Base-by-base conservation (phyloP, 1,139 yeast genomes). In the Suhomyces bolitotheri region DNA sequence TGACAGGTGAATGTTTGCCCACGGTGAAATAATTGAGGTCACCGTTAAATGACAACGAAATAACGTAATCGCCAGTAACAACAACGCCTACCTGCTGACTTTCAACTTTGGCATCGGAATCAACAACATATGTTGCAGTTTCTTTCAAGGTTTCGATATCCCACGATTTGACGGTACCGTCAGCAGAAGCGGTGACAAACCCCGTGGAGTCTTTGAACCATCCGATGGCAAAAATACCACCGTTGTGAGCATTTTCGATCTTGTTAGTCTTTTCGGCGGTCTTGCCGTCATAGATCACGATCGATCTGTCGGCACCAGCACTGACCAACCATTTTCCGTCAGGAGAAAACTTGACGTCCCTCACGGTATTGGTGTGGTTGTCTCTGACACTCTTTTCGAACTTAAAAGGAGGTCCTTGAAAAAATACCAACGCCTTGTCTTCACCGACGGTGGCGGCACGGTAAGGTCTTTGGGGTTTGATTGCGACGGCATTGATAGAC, bases 361-460 rank as follows among this genome's bases (percentile, higher is more conserved):
- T 74, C 16, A 87, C 79, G 47, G 88, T 82, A 53, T 86, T 88
- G 15, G 80, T 68, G 55, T 89, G 96, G 51, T 81, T 71, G 7
- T 81, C 85, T 48, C 94, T 73, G 35, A 80, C 76, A 51, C 92
- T 80, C 34, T 77, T 73, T 37, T 78, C 73, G 52, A 92, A 92
- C 54, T 86, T 86, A 70, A 89, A 92, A 0, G 98, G 98, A 2
- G 97, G 96, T 0, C 98, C 97, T 36, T 81, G 80, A 57, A 76
- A 82, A 56, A 90, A 89, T 2, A 90, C 96, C 50, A 90, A 61
- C 0, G 87, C 82, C 38, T 81, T 79, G 56, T 92, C 97, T 51
- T 89, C 96, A 35, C 95, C 78, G 4, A 84, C 97, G 3, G 98
- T 89, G 11, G 88, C 95, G 1, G 97, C 96, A 41, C 97, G 71